Evolutionary conservation across 2,329 filamentous ascomycete species (phyloP).

Genomic region (Diplodia intermedia): DNA sequence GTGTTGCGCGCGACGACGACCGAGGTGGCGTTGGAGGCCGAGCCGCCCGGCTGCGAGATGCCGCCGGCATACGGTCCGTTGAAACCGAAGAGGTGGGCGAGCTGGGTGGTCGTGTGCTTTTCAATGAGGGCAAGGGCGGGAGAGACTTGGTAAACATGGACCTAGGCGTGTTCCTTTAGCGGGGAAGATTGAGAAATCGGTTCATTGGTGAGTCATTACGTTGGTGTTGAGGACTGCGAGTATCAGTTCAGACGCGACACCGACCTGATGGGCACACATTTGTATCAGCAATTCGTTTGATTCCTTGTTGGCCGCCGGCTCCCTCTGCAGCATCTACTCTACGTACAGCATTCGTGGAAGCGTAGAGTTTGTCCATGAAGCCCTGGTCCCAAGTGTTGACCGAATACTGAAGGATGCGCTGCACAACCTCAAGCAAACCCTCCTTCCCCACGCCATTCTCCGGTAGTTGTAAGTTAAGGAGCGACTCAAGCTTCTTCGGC

Average conservation of each 20-base stretch:
- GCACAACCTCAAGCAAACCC: constrained; percentile 59
- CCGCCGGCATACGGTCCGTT: constrained; percentile 72
- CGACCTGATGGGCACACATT: constrained; percentile 61
- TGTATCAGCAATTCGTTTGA: constrained; percentile 15
- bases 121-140: constrained; percentile 87
- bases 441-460: constrained; percentile 50
- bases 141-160: constrained; percentile 93
- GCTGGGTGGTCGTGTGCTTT: constrained; percentile 75
- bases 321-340: constrained; percentile 3
- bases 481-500: constrained; percentile 51
- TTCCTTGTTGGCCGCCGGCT: not conserved
- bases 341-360: constrained; percentile 80
- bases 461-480: constrained; percentile 51
- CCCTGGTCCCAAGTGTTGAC: constrained; percentile 99
- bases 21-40: constrained; percentile 82
- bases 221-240: constrained; percentile 91
- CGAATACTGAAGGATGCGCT: constrained; percentile 78
- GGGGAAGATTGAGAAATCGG: not conserved
- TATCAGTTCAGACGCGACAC: constrained; percentile 83
- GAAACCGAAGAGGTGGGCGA: constrained; percentile 82
- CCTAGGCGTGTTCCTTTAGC: constrained; percentile 48
- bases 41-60: constrained; percentile 79
- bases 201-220: constrained; percentile 49
- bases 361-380: constrained; percentile 94
- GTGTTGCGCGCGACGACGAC: constrained; percentile 88